phyloP scores from a whole-genome alignment of 148 eudicot species.

The Rhododendron griersonianum region DNA sequence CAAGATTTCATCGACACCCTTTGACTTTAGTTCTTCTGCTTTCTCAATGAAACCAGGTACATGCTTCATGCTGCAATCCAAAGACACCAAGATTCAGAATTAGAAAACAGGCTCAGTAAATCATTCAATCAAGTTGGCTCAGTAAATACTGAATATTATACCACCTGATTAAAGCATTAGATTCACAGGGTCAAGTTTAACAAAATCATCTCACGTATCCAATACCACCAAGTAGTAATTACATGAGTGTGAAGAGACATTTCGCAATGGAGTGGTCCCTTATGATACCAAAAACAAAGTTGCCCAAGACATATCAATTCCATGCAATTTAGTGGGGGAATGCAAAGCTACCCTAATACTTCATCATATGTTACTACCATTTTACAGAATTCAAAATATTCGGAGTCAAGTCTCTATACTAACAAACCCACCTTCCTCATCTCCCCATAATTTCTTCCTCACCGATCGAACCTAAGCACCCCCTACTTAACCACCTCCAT shows the following conservation, averaged over 20 bases:
- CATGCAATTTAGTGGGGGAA: neutral
- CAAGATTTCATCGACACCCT: constrained; percentile 24
- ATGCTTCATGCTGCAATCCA: constrained; percentile 19
- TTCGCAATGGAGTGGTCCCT: neutral
- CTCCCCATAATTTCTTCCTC: neutral
- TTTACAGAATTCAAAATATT: neutral
- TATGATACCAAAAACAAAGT: neutral
- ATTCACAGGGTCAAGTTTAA: neutral
- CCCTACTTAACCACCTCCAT: neutral
- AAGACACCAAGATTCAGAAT: neutral
- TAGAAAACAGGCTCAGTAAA: neutral
- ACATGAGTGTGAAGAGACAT: neutral
- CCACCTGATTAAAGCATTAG: neutral
- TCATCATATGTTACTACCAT: neutral
- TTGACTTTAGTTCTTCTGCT: constrained; percentile 26
- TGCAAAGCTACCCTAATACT: neutral
- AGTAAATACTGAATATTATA: neutral
- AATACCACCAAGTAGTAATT: neutral
- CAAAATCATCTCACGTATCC: neutral
- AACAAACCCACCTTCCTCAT: neutral
- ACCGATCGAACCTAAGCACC: neutral
- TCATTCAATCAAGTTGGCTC: neutral
- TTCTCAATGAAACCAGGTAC: constrained; percentile 26
- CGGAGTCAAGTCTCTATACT: neutral
- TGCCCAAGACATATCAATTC: neutral